These are phyloP conservation scores for Vigna hirtella DNA, from an alignment of 306 rosid species.

Conservation along the genomic window DNA sequence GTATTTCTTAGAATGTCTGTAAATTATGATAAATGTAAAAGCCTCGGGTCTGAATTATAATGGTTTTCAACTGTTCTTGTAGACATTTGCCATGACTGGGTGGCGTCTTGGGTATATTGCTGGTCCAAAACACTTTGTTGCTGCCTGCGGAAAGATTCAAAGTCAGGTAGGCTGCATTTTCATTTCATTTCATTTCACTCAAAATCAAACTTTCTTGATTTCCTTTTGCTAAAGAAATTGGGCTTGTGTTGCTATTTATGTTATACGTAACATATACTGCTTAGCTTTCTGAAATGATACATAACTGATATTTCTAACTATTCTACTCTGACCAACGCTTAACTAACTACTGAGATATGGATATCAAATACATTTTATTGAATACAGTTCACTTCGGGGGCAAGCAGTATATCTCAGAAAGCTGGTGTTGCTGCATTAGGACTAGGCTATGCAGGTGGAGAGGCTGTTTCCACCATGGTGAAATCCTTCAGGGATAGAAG, in stretches of 20 bases:
- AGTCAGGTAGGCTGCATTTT: constrained; percentile 68
- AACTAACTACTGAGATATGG: background rate
- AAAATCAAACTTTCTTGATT: constrained; percentile 26
- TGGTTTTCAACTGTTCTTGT: constrained; percentile 43
- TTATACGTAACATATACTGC: background rate
- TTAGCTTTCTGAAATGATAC: background rate
- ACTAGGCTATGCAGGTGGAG: constrained; percentile 88
- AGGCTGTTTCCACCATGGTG: constrained; percentile 73
- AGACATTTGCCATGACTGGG: constrained; percentile 98
- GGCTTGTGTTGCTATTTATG: constrained; percentile 1
- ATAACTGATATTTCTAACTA: background rate
- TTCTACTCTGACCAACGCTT: background rate
- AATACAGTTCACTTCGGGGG: constrained; percentile 80
- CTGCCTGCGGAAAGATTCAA: constrained; percentile 77
- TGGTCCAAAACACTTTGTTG: constrained; percentile 76
- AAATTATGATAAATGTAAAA: constrained; percentile 7
- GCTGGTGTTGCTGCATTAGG: constrained; percentile 94
- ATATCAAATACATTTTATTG: constrained; percentile 22
- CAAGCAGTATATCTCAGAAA: constrained; percentile 90
- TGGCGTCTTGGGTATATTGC: constrained; percentile 91
- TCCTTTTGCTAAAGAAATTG: constrained; percentile 21
- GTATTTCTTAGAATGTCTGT: constrained; percentile 1
- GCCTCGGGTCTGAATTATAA: constrained; percentile 35
- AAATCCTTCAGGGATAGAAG: constrained; percentile 81
- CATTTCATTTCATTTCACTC: background rate